Conservation (phyloP, 75 land plant genomes). For the Cunninghamia lanceolata region DNA sequence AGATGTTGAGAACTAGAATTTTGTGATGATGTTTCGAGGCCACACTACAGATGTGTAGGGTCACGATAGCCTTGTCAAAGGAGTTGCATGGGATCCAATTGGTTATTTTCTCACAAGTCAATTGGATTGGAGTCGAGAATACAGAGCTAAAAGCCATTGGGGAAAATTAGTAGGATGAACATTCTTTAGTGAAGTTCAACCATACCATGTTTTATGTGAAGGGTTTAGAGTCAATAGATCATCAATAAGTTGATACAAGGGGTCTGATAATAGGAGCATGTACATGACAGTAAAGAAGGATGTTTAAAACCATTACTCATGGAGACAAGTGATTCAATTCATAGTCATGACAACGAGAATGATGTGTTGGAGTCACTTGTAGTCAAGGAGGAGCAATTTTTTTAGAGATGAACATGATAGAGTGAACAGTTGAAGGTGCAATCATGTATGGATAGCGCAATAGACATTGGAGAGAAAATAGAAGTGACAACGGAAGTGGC, state of each 20-base stretch:
- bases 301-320: too few species aligned
- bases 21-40: conserved; percentile 79
- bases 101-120: conserved; percentile 97
- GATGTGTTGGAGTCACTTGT: too few species aligned
- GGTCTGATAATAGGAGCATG: too few species aligned
- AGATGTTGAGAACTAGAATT: conserved; percentile 99
- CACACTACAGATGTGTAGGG: conserved; percentile 99
- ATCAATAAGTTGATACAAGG: conserved; percentile 18
- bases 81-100: conserved; percentile 96
- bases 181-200: conserved; percentile 93
- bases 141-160: conserved; percentile 91
- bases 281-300: too few species aligned
- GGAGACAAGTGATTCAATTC: too few species aligned
- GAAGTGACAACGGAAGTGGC: too few species aligned
- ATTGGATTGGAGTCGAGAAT: conserved; percentile 92
- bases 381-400: too few species aligned
- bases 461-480: too few species aligned
- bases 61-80: conserved; percentile 92
- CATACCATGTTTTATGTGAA: conserved; percentile 80
- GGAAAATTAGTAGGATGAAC: conserved; percentile 93
- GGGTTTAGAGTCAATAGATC: conserved; percentile 20
- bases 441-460: too few species aligned
- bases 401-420: too few species aligned
- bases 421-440: too few species aligned
- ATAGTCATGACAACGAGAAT: too few species aligned